Evolutionary conservation across 805 yeast species (phyloP).

Genomic region (Ogataea populi-albae): DNA sequence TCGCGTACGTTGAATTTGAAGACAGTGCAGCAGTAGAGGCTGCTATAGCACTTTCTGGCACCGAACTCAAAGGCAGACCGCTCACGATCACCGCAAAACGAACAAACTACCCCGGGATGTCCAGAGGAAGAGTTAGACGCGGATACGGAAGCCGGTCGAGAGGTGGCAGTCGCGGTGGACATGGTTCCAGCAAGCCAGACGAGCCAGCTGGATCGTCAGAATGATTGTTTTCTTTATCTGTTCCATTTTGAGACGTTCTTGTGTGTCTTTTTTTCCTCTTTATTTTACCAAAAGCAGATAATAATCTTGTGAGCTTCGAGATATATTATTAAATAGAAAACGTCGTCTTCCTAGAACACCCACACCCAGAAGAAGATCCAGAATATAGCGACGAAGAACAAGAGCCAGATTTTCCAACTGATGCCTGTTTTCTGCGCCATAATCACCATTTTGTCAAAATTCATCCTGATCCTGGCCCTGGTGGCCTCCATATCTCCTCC

Average conservation of each 20-base stretch:
- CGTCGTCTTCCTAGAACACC: conserved; percentile 27
- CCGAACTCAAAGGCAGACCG: conserved; percentile 61
- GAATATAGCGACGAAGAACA: conserved; percentile 41
- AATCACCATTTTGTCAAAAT: conserved; percentile 53
- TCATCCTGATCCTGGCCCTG: conserved; percentile 45
- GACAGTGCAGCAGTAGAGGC: conserved; percentile 56
- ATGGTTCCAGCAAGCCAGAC: no score
- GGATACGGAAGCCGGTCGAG: conserved; percentile 10
- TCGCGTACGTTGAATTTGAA: conserved; percentile 79
- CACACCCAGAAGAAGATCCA: conserved; percentile 45
- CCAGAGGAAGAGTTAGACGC: conserved; percentile 27
- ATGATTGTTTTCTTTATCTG: no score
- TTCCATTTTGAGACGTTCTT: no score
- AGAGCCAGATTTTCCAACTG: conserved; percentile 61
- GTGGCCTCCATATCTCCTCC: conserved; percentile 32
- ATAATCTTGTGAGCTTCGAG: no score
- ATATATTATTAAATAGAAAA: no score
- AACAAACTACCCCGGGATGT: conserved; percentile 62
- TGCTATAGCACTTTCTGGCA: conserved; percentile 65
- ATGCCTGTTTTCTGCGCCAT: conserved; percentile 66
- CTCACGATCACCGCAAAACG: conserved; percentile 72
- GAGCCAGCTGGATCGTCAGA: no score
- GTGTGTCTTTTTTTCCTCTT: no score
- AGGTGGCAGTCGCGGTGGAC: conserved; percentile 2
- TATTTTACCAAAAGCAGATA: no score